A percentile compares a stretch with the other conserved stretches of the same genome.
Conservation (phyloP, 108 stramenopile genomes). For the Cyclotella choctawhatcheeana region DNA sequence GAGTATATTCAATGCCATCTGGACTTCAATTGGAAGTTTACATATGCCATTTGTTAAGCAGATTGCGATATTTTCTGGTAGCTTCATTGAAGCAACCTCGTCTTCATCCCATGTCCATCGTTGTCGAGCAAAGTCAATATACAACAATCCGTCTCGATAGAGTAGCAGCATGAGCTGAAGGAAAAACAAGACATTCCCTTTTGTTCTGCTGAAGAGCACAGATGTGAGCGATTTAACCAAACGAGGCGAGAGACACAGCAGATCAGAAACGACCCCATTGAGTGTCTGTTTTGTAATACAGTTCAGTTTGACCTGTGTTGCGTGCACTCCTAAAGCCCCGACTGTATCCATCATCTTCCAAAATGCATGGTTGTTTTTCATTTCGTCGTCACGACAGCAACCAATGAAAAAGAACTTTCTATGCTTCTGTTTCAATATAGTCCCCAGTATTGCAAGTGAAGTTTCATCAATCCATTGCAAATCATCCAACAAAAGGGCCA, state of each 20-base stretch:
- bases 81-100: conserved; percentile 1
- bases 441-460: conserved; percentile 4
- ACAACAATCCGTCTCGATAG: not conserved
- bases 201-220: conserved; percentile 21
- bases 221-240: conserved; percentile 11
- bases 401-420: conserved; percentile 13
- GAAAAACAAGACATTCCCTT: conserved; percentile 24
- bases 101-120: conserved; percentile 35
- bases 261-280: conserved; percentile 23
- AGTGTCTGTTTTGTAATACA: conserved; percentile 12
- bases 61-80: conserved; percentile 19
- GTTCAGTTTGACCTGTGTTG: not conserved
- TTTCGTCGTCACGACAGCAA: conserved; percentile 26
- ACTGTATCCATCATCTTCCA: conserved; percentile 5
- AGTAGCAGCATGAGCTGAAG: conserved; percentile 16
- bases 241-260: conserved; percentile 14
- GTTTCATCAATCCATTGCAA: conserved; percentile 18
- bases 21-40: conserved; percentile 11
- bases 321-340: not conserved
- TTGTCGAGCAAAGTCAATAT: not conserved
- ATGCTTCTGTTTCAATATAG: not conserved
- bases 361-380: conserved; percentile 12
- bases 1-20: conserved; percentile 5
- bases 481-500: conserved; percentile 10
- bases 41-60: conserved; percentile 17